These are phyloP conservation scores for Chlamydomonas urium DNA, from an alignment of 139 green algal species.

Conservation along the genomic window DNA sequence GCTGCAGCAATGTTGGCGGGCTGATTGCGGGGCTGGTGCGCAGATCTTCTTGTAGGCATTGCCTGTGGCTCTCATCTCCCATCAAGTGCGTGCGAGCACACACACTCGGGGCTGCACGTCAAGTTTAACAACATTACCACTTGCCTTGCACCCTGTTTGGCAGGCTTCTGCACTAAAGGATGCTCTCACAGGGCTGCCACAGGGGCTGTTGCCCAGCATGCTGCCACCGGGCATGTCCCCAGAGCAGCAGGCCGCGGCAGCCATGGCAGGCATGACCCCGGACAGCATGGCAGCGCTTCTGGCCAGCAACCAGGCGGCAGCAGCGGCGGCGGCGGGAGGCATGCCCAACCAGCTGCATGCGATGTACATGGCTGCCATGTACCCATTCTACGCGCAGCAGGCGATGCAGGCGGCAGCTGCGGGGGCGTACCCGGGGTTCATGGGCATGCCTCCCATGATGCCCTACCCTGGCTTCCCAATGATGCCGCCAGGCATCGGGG, in stretches of 20 bases:
- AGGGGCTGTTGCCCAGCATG: not conserved
- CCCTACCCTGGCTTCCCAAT: not conserved
- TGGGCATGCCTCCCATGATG: constrained; percentile 2
- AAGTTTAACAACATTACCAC: too few species aligned
- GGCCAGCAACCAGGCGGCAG: not conserved
- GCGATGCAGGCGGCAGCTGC: not conserved
- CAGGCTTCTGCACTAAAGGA: constrained; percentile 1
- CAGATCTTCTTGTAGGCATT: too few species aligned
- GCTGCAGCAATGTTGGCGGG: too few species aligned
- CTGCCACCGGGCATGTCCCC: not conserved
- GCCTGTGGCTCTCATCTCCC: too few species aligned
- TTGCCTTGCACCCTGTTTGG: not conserved
- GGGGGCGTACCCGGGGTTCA: not conserved
- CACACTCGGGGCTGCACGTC: too few species aligned
- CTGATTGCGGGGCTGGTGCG: too few species aligned
- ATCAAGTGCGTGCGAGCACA: too few species aligned
- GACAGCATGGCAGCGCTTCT: constrained; percentile 8
- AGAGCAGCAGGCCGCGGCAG: constrained; percentile 4
- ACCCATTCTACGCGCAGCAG: constrained; percentile 7
- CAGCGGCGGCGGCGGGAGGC: not conserved
- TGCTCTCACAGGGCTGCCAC: not conserved
- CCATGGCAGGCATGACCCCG: constrained; percentile 4
- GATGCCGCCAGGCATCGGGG: too few species aligned
- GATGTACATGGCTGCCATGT: constrained; percentile 19
- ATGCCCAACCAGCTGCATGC: constrained; percentile 8